These are phyloP conservation scores for Limtongia smithiae DNA, from an alignment of 805 yeast species.

Conservation along the genomic window DNA sequence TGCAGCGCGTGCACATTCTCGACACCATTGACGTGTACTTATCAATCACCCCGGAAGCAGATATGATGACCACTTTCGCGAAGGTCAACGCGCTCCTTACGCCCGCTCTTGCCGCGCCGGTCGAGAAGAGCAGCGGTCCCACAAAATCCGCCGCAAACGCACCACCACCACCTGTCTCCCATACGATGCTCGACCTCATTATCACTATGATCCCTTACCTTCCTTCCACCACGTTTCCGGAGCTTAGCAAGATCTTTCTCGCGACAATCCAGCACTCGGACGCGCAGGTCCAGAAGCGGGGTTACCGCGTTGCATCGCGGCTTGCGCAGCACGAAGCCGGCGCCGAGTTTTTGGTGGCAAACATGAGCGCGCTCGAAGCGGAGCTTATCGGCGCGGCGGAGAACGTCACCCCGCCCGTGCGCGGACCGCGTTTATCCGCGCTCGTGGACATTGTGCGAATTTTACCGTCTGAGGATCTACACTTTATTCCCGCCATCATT, in stretches of 20 bases:
- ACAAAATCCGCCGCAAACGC: constrained; percentile 33
- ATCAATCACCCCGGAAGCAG: constrained; percentile 54
- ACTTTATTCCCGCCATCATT: constrained; percentile 74
- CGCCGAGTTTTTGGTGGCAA: constrained; percentile 48
- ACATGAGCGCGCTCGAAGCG: constrained; percentile 54
- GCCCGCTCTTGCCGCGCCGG: constrained; percentile 51
- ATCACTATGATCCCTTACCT: constrained; percentile 84
- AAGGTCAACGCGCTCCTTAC: constrained; percentile 79
- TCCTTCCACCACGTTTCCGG: constrained; percentile 64
- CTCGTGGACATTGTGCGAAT: constrained; percentile 56
- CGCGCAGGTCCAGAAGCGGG: constrained; percentile 27
- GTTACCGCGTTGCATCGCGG: constrained; percentile 45
- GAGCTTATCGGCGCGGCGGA: constrained; percentile 17
- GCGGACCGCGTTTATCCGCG: constrained; percentile 69
- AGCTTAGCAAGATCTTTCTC: constrained; percentile 74
- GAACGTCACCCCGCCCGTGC: constrained; percentile 64
- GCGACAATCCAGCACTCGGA: constrained; percentile 48
- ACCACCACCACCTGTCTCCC: constrained; percentile 53
- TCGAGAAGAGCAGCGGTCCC: constrained; percentile 38
- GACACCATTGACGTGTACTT: constrained; percentile 83
- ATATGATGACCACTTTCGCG: constrained; percentile 71
- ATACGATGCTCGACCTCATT: constrained; percentile 87
- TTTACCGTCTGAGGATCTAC: constrained; percentile 61
- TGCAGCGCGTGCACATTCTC: constrained; percentile 74
- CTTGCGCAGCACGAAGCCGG: constrained; percentile 70